Base-by-base conservation (phyloP, 164 flowering plant species). In the Macadamia integrifolia region DNA sequence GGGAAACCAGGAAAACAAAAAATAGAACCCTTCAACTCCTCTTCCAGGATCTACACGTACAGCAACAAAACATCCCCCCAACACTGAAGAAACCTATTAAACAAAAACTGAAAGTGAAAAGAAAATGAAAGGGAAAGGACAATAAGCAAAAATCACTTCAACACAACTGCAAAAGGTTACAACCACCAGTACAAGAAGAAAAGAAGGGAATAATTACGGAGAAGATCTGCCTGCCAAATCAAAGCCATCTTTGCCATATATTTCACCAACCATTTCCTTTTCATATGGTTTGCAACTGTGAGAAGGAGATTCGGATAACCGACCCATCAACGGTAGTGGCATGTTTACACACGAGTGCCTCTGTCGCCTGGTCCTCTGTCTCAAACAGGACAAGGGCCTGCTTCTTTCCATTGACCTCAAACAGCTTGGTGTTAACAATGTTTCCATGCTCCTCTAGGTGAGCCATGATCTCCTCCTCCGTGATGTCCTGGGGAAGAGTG, bases 271-370 rank as follows among this genome's bases (percentile, higher is more conserved):
- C 69, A 9, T 35, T 10, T 58, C 15, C 44, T 43, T n/a, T 40
- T 62, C 62, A 86, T 42, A 92, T 87, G 64, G 74, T 68, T 72
- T 91, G 99, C 67, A 91, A 71, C 85, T 95, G 99, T 66, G 99
- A 95, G 73, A 89, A 92, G 49, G 99, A 92, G 60, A 95, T 95
- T 48, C 97, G 82, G 71, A 95, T 86, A 48, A 83, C 68, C 0
- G 93, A 87, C 29, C 94, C 85, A 48, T 76, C 86, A 18, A 95
- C 78, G 52, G 92, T 66, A 61, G 73, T 89, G 12, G 98, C 97
- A 74, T 95, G 97, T 88, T 95, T 92, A 84, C 91, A 87, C 49
- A 92, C 99, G 48, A 95, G 91, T 30, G 97, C 98, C 76, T 95
- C 99, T 2, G 97, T 85, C 1, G 99, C 99, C 74, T 92, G 89